Conservation (phyloP, 257 asterid species). For the Perilla frutescens region DNA sequence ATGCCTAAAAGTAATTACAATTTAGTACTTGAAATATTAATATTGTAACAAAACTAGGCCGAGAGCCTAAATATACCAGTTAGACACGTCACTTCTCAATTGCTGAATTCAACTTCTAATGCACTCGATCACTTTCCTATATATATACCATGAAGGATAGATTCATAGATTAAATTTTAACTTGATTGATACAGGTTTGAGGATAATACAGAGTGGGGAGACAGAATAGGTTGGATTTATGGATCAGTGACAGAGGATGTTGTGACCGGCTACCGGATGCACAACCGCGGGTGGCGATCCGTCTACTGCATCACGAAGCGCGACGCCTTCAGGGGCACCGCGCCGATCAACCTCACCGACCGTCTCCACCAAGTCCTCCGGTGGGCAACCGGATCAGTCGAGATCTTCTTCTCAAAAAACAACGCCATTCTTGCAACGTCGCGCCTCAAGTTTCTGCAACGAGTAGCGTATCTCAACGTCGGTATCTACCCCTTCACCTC, state of each 20-base stretch:
- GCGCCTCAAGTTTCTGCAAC: conserved; percentile 92
- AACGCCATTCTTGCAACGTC: conserved; percentile 74
- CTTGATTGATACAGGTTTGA: conserved; percentile 57
- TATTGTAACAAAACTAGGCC: too few species aligned
- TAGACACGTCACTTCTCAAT: too few species aligned
- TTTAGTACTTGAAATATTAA: too few species aligned
- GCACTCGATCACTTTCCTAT: too few species aligned
- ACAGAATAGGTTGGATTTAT: conserved; percentile 92
- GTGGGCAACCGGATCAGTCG: conserved; percentile 99
- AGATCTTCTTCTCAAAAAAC: conserved; percentile 91
- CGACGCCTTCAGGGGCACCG: conserved; percentile 91
- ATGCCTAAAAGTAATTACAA: too few species aligned
- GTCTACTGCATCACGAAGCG: conserved; percentile 92
- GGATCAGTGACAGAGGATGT: conserved; percentile 98
- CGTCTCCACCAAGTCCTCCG: conserved; percentile 98
- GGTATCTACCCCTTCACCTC: conserved; percentile 98
- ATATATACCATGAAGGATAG: too few species aligned
- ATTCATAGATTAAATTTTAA: not conserved
- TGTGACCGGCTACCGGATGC: conserved; percentile 98
- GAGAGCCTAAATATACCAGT: too few species aligned
- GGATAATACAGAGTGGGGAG: conserved; percentile 99
- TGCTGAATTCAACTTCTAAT: too few species aligned
- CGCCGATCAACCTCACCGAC: conserved; percentile 93
- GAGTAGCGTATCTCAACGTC: conserved; percentile 89
- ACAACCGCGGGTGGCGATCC: conserved; percentile 98